These are phyloP conservation scores for Alternaria sp. DNA, from an alignment of 2,329 filamentous ascomycete genomes.

Conservation along the genomic window DNA sequence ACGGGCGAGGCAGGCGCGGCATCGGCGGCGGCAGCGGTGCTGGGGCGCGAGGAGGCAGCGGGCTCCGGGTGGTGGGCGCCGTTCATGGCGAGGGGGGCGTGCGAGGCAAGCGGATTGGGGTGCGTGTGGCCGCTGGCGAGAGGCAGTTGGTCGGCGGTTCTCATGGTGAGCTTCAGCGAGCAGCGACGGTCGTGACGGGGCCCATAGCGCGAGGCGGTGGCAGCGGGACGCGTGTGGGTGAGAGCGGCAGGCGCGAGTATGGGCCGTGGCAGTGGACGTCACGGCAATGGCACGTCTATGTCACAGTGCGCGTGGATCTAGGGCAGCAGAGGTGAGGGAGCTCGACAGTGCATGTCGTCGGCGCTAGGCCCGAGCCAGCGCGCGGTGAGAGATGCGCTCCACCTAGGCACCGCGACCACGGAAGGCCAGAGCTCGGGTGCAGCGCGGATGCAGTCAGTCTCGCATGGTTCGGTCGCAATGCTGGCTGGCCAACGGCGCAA, in stretches of 20 bases:
- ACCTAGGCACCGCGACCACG: neutral
- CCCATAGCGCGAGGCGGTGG: conserved; percentile 36
- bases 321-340: neutral
- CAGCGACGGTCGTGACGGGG: conserved; percentile 28
- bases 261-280: neutral
- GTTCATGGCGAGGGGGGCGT: conserved; percentile 33
- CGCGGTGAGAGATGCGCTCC: conserved; percentile 21
- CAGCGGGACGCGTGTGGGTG: conserved; percentile 10
- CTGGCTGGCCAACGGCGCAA: neutral
- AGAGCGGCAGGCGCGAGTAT: neutral
- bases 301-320: neutral
- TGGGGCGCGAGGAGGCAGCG: conserved; percentile 30
- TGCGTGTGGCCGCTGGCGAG: conserved; percentile 27
- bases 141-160: conserved; percentile 35
- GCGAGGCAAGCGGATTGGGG: conserved; percentile 37
- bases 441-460: neutral
- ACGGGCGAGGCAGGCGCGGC: conserved; percentile 20
- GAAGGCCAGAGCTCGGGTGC: neutral
- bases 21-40: conserved; percentile 32
- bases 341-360: conserved; percentile 1
- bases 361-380: conserved; percentile 18
- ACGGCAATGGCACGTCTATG: neutral
- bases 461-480: neutral
- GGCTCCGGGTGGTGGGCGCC: conserved; percentile 19
- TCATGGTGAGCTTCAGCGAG: conserved; percentile 39